Evolutionary conservation across 306 rosid genomes (phyloP).

Genomic region (Elaeagnus macrophylla): DNA sequence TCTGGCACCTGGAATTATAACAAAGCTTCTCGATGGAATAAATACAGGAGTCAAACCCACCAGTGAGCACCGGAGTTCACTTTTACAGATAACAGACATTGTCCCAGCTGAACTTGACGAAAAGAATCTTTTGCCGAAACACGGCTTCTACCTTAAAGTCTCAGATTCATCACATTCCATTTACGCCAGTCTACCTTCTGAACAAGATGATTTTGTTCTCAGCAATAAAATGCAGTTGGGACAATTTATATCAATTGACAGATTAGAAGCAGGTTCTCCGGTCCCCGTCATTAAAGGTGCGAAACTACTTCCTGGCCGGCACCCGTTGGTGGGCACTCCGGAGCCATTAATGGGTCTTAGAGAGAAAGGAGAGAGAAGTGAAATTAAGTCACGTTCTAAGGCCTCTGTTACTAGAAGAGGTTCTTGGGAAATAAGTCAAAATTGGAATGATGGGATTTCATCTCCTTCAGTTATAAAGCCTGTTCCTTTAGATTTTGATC

Average conservation of each 20-base stretch:
- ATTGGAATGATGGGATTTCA: constrained; percentile 26
- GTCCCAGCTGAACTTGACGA: constrained; percentile 89
- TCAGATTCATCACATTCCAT: constrained; percentile 84
- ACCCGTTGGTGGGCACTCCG: constrained; percentile 76
- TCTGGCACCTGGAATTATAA: constrained; percentile 71
- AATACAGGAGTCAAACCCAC: constrained; percentile 63
- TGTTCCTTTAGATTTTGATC: constrained; percentile 66
- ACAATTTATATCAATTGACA: constrained; percentile 72
- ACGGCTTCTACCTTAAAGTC: constrained; percentile 76
- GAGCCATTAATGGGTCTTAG: constrained; percentile 74
- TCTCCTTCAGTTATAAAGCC: too few relatives aligned
- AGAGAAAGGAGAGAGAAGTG: constrained; percentile 34
- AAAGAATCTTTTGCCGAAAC: constrained; percentile 60
- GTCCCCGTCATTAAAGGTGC: constrained; percentile 66
- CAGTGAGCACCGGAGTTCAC: constrained; percentile 71
- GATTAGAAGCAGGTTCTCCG: constrained; percentile 76
- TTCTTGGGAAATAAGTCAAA: constrained; percentile 65
- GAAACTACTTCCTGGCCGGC: constrained; percentile 79
- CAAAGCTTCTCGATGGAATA: constrained; percentile 67
- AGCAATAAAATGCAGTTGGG: constrained; percentile 90
- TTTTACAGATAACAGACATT: constrained; percentile 77
- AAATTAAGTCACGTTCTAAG: constrained; percentile 23
- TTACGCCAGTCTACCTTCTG: constrained; percentile 68
- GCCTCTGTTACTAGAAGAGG: constrained; percentile 47
- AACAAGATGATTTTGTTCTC: constrained; percentile 69